These are phyloP conservation scores for Cladosporium sp. DNA, from an alignment of 2,329 filamentous ascomycete species.

Conservation along the genomic window DNA sequence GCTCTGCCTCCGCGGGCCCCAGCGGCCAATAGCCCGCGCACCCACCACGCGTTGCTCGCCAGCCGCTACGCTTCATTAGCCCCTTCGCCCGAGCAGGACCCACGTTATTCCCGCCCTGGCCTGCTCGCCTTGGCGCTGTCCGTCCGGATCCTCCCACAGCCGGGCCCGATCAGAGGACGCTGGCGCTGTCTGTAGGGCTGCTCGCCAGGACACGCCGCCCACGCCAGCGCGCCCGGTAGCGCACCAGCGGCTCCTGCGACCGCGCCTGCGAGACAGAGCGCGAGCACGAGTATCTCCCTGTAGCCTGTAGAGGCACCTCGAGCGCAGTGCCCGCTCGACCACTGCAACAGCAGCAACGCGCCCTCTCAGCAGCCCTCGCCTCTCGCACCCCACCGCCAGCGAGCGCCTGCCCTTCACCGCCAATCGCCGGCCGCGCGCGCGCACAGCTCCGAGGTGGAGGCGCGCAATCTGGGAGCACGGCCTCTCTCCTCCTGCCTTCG, in stretches of 20 bases:
- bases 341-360: not conserved
- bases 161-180: not conserved
- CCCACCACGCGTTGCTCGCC: not conserved
- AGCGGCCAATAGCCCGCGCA: not conserved
- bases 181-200: slow-evolving; percentile 3
- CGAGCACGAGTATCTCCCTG: no score
- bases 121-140: slow-evolving; percentile 5
- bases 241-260: slow-evolving; percentile 3
- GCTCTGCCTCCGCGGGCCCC: no score
- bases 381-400: not conserved
- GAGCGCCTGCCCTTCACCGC: slow-evolving; percentile 5
- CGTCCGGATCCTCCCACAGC: not conserved
- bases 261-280: no score
- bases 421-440: not conserved
- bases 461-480: slow-evolving; percentile 3
- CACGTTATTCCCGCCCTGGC: slow-evolving; percentile 5
- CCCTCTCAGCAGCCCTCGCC: not conserved
- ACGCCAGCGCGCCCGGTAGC: not conserved
- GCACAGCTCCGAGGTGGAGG: slow-evolving; percentile 3
- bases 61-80: not conserved
- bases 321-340: no score
- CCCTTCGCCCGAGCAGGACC: not conserved
- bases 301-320: no score
- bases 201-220: not conserved
- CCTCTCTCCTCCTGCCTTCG: not conserved